Evolutionary conservation across 2,329 filamentous ascomycete species (phyloP), one percentile per base, ranked within the genome.

Genomic region (Trichoderma pleuroti): DNA sequence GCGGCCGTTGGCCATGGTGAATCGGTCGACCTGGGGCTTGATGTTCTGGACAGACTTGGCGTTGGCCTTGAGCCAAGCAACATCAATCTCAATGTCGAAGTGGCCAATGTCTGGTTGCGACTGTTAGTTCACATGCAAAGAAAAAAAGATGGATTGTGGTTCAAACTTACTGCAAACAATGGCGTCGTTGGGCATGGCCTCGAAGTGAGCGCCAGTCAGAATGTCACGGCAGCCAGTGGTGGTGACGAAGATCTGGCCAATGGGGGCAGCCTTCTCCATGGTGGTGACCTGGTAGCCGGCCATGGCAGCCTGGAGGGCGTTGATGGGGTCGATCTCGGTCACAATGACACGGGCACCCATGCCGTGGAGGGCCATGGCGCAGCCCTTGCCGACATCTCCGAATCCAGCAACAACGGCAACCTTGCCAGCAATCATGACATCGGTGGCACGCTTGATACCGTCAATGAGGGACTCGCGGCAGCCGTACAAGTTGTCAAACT

Each of bases 381-480:
- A 98, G 79, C 95, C 95, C 92, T 99, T 99, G 84, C 95, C 95
- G 83, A 99, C 96, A 85, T 99, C 95, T 91, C 95, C 95, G 88
- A 92, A 99, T 83, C 96, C 96, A 80, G 96, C 96, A 77, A 99
- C 96, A 77, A 98, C 94, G 76, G 93, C 94, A 80, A 98, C 90
- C 92, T 99, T 98, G 84, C 96, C 96, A 81, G 96, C 96, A 88
- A 98, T 95, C 96, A 99, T 99, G 85, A 98, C 96, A 87, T 99
- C 95, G 84, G 96, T 99, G 79, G 96, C 95, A 87, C 95, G 95
- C 93, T 98, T 99, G 91, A 99, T 98, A 84, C 96, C 96, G 84
- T 99, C 96, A 80, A 99, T 91, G 79, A 99, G 92, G 75, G 95
- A 98, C 88, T 98, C 96, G 83, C 94, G 92, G 93, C 96, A 98